Evolutionary conservation across 169 alveolate species (phyloP), one percentile per base, ranked within the genome.

Genomic region (Ichthyophthirius multifiliis): DNA sequence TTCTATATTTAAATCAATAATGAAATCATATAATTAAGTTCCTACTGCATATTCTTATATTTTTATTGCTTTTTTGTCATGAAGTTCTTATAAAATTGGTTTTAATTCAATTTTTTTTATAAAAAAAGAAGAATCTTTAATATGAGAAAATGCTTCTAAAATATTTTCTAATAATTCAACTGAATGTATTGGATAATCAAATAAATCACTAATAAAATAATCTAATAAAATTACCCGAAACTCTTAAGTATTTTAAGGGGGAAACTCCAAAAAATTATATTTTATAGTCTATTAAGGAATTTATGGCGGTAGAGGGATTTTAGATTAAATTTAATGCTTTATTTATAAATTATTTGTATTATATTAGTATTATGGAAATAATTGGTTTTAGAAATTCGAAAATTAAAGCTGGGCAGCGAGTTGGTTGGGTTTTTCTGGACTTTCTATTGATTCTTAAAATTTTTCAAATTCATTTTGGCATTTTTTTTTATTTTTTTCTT

Each of bases 111-210:
- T 32, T 47, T 67, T 67, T 15, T 76, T 71, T n/a, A 81, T 67
- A 10, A 67, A 39, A 34, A 27, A 71, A 23, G 80, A 55, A 12
- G 82, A 46, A 73, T 74, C 65, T 67, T 67, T 67, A 45, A 37
- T 71, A 16, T 71, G 75, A 16, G 39, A 46, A 48, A 81, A 71
- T 9, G 43, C 43, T 5, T 39, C 41, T 27, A 46, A 71, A 5
- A 81, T 65, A 20, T 55, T 35, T n/a, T 74, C 74, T 44, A 43
- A 48, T n/a, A 81, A 55, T 43, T 81, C 82, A 34, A 46, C 67
- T 37, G 74, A 76, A 35, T 65, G 71, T 6, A 81, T 71, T 20
- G 86, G 86, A 30, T 47, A 81, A 71, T 81, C 86, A 43, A 81
- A 81, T 31, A 47, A 34, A 81, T 81, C 86, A 67, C 82, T 67